Percentiles rank a stretch among this genome's conserved stretches.
Evolutionary conservation across 805 yeast species (phyloP).

Genomic region (Millerago galiae): DNA sequence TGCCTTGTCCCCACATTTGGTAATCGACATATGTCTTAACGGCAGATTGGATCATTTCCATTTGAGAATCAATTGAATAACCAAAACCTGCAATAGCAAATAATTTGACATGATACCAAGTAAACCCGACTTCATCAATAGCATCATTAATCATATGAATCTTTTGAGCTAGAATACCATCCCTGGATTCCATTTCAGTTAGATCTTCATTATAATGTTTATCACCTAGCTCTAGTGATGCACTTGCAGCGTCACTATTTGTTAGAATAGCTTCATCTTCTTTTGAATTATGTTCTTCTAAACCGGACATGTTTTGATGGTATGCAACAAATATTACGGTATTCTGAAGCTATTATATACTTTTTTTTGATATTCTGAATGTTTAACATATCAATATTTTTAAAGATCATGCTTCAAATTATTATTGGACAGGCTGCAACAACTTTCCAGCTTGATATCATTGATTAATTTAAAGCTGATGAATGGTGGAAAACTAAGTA

Average conservation of each 20-base stretch:
- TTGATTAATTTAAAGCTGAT: too few species aligned
- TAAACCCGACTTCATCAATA: slow-evolving; percentile 55
- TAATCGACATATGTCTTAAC: slow-evolving; percentile 39
- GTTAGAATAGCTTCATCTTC: not conserved
- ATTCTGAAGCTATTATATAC: too few species aligned
- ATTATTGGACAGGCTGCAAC: too few species aligned
- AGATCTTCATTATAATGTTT: slow-evolving; percentile 6
- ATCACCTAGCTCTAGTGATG: slow-evolving; percentile 3
- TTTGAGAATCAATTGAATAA: slow-evolving; percentile 44
- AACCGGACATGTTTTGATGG: not conserved
- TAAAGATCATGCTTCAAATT: too few species aligned
- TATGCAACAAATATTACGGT: too few species aligned
- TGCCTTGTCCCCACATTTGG: slow-evolving; percentile 33
- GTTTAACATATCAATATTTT: too few species aligned
- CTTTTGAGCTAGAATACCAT: slow-evolving; percentile 24
- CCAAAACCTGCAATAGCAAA: slow-evolving; percentile 48
- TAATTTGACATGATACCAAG: slow-evolving; percentile 41
- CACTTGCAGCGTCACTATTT: not conserved
- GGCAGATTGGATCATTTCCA: slow-evolving; percentile 39
- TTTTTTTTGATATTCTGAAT: too few species aligned
- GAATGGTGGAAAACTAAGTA: too few species aligned
- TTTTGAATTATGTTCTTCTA: not conserved
- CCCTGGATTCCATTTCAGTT: slow-evolving; percentile 25
- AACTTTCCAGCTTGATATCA: too few species aligned
- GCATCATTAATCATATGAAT: slow-evolving; percentile 45